Conservation (phyloP, 1,284 basidiomycete species). For the Trichosporon sp. region DNA sequence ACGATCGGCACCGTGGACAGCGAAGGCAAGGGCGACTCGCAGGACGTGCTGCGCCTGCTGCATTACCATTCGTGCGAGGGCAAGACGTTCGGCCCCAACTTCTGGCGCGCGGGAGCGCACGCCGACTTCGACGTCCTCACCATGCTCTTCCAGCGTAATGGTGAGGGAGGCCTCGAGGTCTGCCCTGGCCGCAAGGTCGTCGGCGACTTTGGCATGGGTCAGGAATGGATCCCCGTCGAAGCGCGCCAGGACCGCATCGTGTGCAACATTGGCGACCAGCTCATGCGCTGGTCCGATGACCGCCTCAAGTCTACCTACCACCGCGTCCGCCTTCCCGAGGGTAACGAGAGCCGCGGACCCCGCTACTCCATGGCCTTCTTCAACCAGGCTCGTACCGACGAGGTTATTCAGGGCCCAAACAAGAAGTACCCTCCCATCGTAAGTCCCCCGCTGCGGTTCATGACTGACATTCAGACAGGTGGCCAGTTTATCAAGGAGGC, state of each 20-base stretch:
- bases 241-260: conserved; percentile 43
- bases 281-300: conserved; percentile 45
- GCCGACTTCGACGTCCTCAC: conserved; percentile 40
- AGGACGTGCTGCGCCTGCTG: conserved; percentile 40
- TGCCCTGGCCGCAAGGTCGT: conserved; percentile 46
- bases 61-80: conserved; percentile 46
- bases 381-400: conserved; percentile 42
- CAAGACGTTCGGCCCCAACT: conserved; percentile 42
- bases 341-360: conserved; percentile 33
- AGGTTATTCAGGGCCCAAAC: conserved; percentile 42
- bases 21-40: conserved; percentile 38
- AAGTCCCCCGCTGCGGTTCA: conserved; percentile 20
- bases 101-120: conserved; percentile 47
- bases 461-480: conserved; percentile 35
- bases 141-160: conserved; percentile 43
- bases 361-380: conserved; percentile 47
- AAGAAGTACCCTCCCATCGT: conserved; percentile 44
- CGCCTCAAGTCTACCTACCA: conserved; percentile 46
- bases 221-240: conserved; percentile 40
- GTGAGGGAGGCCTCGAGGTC: conserved; percentile 46
- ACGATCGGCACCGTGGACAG: conserved; percentile 39
- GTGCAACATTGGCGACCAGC: conserved; percentile 49
- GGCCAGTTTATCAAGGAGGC: conserved; percentile 43
- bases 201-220: conserved; percentile 45
- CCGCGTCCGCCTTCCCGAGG: conserved; percentile 42